phyloP scores from a whole-genome alignment of 345 rosid species.

The Camelina neglecta region DNA sequence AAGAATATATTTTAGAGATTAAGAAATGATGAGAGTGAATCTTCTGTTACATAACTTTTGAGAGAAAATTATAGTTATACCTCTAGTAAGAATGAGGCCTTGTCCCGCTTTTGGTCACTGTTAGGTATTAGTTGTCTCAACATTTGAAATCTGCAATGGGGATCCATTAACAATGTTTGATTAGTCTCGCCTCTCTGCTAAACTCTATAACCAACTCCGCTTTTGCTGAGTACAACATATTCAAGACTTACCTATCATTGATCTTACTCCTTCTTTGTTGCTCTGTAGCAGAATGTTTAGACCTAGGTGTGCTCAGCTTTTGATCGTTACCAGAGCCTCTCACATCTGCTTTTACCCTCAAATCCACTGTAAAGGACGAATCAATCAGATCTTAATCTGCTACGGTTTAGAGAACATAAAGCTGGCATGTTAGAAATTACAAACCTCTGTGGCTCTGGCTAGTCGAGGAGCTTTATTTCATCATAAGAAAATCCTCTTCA shows the following conservation, averaged over 20 bases:
- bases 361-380: conserved; percentile 51
- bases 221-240: not conserved
- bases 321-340: conserved; percentile 64
- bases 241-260: conserved; percentile 71
- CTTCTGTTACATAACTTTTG: not conserved
- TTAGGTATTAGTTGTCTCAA: conserved; percentile 87
- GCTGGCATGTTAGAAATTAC: not conserved
- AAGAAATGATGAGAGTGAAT: not conserved
- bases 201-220: not conserved
- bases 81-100: no score
- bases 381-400: conserved; percentile 19
- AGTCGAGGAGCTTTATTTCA: conserved; percentile 69
- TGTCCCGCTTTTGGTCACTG: conserved; percentile 87
- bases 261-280: conserved; percentile 98
- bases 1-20: not conserved
- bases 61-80: no score
- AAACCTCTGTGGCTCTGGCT: conserved; percentile 59
- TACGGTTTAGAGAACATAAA: not conserved
- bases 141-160: conserved; percentile 79
- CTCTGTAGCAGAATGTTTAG: conserved; percentile 98
- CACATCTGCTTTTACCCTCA: conserved; percentile 68
- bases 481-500: conserved; percentile 69
- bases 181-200: not conserved
- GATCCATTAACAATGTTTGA: conserved; percentile 7
- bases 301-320: conserved; percentile 83